These are phyloP conservation scores for Phytophthora chlamydospora DNA, from an alignment of 352 stramenopile genomes.

Conservation along the genomic window DNA sequence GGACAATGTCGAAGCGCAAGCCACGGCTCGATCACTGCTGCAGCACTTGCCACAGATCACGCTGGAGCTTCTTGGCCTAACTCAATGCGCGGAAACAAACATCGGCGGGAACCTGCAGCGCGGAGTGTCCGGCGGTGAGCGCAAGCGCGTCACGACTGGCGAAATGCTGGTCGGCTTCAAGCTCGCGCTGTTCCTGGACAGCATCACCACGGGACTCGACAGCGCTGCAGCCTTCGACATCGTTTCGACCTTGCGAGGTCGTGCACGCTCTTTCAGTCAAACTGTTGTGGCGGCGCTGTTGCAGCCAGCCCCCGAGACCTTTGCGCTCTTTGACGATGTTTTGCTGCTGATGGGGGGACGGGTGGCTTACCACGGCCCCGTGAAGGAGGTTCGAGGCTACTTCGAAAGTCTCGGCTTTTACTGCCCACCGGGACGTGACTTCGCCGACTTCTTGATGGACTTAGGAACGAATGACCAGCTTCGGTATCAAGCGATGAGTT, in stretches of 20 bases:
- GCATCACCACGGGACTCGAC: conserved; percentile 64
- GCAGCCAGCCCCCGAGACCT: conserved; percentile 71
- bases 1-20: conserved; percentile 37
- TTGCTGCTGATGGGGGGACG: conserved; percentile 65
- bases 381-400: conserved; percentile 34
- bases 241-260: conserved; percentile 35
- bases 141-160: conserved; percentile 88
- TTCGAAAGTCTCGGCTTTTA: conserved; percentile 52
- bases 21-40: conserved; percentile 31
- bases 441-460: conserved; percentile 57
- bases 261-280: conserved; percentile 41
- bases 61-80: conserved; percentile 43
- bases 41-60: conserved; percentile 40
- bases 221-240: conserved; percentile 66
- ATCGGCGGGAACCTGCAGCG: conserved; percentile 57
- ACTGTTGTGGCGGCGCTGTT: conserved; percentile 84
- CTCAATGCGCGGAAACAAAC: conserved; percentile 50
- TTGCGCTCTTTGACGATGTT: conserved; percentile 63
- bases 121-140: conserved; percentile 86
- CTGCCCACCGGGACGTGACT: conserved; percentile 44
- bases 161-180: conserved; percentile 87
- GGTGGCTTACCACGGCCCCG: conserved; percentile 78
- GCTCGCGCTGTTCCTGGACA: conserved; percentile 75
- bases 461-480: conserved; percentile 44
- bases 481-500: conserved; percentile 36